Evolutionary conservation across 2,329 filamentous ascomycete genomes (phyloP).

Genomic region (Penicillium italicum): DNA sequence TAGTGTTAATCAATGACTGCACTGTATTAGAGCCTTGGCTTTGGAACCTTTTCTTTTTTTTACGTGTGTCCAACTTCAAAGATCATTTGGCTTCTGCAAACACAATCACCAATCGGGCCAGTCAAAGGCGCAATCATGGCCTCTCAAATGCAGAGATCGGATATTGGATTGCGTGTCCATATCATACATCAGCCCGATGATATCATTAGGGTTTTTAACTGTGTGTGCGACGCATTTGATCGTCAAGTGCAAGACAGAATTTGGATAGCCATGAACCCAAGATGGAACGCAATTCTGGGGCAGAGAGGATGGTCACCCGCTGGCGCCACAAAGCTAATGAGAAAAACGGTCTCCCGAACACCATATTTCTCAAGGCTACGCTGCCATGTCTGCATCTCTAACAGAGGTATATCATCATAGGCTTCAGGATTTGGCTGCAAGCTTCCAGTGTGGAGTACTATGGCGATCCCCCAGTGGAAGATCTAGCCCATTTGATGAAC

Average conservation of each 20-base stretch:
- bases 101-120: neutral
- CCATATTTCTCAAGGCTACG: slow-evolving; percentile 54
- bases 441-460: slow-evolving; percentile 48
- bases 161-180: slow-evolving; percentile 3
- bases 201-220: slow-evolving; percentile 6
- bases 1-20: neutral
- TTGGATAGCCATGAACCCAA: slow-evolving; percentile 53
- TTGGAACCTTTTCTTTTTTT: neutral
- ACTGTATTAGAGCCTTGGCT: neutral
- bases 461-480: slow-evolving; percentile 39
- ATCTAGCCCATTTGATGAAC: slow-evolving; percentile 19
- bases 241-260: slow-evolving; percentile 50
- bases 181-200: slow-evolving; percentile 6
- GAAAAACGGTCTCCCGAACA: slow-evolving; percentile 41
- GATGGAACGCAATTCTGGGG: slow-evolving; percentile 51
- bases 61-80: neutral
- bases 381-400: slow-evolving; percentile 26
- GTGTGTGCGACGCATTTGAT: slow-evolving; percentile 43
- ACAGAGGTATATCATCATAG: slow-evolving; percentile 39
- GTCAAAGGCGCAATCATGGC: neutral
- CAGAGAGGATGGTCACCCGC: slow-evolving; percentile 40
- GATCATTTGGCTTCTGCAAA: neutral
- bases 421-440: slow-evolving; percentile 56
- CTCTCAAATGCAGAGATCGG: neutral
- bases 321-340: slow-evolving; percentile 44